Percentiles rank a stretch among this genome's conserved stretches.
Conservation (phyloP, 176 grass and related monocot species). For the Oryza rufipogon region DNA sequence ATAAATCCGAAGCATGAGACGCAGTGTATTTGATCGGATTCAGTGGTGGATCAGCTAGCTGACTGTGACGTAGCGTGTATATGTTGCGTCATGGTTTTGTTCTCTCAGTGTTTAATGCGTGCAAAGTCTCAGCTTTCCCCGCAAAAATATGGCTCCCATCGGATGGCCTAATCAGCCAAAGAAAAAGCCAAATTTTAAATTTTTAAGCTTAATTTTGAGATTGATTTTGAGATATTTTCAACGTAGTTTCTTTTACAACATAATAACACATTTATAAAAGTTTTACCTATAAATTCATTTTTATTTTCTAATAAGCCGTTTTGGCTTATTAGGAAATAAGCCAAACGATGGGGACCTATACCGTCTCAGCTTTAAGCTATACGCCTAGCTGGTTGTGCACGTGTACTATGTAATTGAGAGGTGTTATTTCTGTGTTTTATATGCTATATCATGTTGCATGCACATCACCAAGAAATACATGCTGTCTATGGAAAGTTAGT, state of each 20-base stretch:
- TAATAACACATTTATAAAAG: too few species aligned
- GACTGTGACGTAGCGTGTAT: not conserved
- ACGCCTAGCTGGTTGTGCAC: too few species aligned
- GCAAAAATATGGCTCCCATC: too few species aligned
- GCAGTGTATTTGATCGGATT: not conserved
- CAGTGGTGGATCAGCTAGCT: not conserved
- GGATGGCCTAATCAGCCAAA: too few species aligned
- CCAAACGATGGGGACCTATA: too few species aligned
- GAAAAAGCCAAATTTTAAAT: too few species aligned
- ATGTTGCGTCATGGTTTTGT: not conserved
- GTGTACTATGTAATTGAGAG: not conserved
- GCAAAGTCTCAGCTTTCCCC: not conserved
- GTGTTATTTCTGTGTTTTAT: not conserved
- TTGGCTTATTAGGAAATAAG: too few species aligned
- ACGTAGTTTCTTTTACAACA: too few species aligned
- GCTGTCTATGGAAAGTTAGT: not conserved
- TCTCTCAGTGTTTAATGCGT: not conserved
- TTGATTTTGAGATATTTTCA: too few species aligned
- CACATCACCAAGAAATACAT: constrained; percentile 4
- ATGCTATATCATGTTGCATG: constrained; percentile 5
- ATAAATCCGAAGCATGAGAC: not conserved
- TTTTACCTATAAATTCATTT: too few species aligned
- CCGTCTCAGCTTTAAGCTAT: not conserved
- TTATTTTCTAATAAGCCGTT: too few species aligned
- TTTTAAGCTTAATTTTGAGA: too few species aligned